Evolutionary conservation across 306 rosid genomes (phyloP), one percentile per base, ranked within the genome.

Genomic region (Corylus avellana): DNA sequence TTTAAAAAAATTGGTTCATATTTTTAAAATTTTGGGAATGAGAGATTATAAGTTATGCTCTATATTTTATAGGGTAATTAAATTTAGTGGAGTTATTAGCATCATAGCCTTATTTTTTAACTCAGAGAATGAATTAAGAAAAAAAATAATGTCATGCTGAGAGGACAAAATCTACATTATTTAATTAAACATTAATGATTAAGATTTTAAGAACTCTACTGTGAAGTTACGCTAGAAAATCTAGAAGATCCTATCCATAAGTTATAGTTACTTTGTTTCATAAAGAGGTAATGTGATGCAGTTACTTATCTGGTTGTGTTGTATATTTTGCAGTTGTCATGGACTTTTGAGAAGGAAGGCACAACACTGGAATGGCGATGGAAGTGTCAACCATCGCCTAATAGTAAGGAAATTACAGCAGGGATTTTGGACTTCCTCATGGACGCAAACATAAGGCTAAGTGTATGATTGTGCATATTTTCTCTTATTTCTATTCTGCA

Each of bases 271-370:
- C 32, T 57, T 57, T n/a, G n/a, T n/a, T 20, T 57, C 32, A 3
- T 57, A 3, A 12, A 66, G 58, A 20, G 14, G 58, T 47, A 13
- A 49, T 66, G 29, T 20, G 4, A 20, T 17, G n/a, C 7, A 20
- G 29, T 78, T 42, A n/a, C 54, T 76, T 12, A 58, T 72, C 32
- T 51, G n/a, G 17, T 8, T 67, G 22, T 74, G 63, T 14, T 37
- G n/a, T 76, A 69, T 25, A 51, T 50, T 77, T 63, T 75, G 75
- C 82, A 95, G 96, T 87, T 93, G 84, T 91, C 93, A 0, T 95
- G 98, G 99, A 90, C 96, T 6, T 95, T 93, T 86, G 90, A 91
- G 81, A 95, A 90, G 82, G 97, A 85, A 91, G 94, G 93, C 75
- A 90, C 93, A 44, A 91, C 87, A 51, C 85, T 92, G 37, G 88